These are phyloP conservation scores for Botrytis porri DNA, from an alignment of 2,329 filamentous ascomycete genomes.

Conservation along the genomic window DNA sequence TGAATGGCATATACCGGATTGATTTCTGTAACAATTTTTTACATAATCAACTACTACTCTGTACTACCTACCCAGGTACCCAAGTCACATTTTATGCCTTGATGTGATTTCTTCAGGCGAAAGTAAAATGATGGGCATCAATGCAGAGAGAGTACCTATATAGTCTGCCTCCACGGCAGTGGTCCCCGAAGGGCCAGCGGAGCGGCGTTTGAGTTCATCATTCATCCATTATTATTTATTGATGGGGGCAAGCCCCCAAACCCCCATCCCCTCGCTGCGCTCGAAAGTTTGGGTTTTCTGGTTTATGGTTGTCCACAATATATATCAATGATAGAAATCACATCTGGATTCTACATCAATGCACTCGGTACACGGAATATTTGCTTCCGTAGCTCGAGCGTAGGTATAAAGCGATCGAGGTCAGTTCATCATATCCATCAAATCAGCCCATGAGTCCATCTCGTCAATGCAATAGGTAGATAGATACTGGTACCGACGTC, in stretches of 20 bases:
- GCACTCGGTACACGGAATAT: not conserved
- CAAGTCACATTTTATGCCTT: not conserved
- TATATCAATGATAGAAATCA: not conserved
- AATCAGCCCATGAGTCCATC: not conserved
- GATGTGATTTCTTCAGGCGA: not conserved
- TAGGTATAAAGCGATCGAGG: not conserved
- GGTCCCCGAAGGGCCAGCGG: not conserved
- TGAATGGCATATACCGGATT: not conserved
- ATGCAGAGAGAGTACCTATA: not conserved
- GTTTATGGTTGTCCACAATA: not conserved
- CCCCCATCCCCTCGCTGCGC: not conserved
- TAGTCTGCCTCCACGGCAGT: conserved; percentile 5
- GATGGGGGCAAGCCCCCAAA: not conserved
- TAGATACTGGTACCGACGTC: not conserved
- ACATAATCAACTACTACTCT: not conserved
- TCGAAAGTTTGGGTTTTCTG: not conserved
- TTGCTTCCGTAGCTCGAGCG: not conserved
- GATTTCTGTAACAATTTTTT: not conserved
- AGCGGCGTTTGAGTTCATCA: not conserved
- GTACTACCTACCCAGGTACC: no score
- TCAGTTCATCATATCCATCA: not conserved
- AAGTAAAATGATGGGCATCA: not conserved
- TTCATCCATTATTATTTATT: not conserved
- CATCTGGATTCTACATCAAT: not conserved
- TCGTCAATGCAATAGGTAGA: not conserved